A percentile compares a stretch with the other conserved stretches of the same genome.
Evolutionary conservation across 2,329 filamentous ascomycete species (phyloP).

Genomic region (Parascedosporium putredinis): DNA sequence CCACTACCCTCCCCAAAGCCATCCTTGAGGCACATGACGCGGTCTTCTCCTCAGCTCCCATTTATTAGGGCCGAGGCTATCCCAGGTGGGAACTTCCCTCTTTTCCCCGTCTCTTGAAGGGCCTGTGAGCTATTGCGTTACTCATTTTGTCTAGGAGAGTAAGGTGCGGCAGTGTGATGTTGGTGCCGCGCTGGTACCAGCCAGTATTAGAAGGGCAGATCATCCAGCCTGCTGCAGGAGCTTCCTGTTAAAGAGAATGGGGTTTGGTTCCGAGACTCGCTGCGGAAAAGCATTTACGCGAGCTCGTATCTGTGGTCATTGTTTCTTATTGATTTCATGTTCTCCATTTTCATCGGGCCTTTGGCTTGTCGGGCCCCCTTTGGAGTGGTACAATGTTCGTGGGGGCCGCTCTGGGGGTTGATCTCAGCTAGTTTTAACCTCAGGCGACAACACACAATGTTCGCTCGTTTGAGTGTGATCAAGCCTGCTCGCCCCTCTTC

Average conservation of each 20-base stretch:
- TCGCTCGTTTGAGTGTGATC: too few species aligned
- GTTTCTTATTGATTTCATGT: not conserved
- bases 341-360: not conserved
- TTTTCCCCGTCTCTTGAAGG: too few species aligned
- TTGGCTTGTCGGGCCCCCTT: not conserved
- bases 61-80: too few species aligned
- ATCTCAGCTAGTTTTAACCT: not conserved
- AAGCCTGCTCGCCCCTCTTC: too few species aligned
- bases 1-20: too few species aligned
- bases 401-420: not conserved
- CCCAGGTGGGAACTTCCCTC: too few species aligned
- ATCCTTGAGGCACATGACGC: too few species aligned
- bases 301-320: constrained; percentile 1
- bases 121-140: too few species aligned
- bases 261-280: not conserved
- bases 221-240: not conserved
- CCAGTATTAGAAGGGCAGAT: not conserved
- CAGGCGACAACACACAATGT: not conserved
- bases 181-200: too few species aligned
- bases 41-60: too few species aligned
- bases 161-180: too few species aligned
- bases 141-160: too few species aligned
- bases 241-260: not conserved
- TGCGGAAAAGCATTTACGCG: constrained; percentile 6
- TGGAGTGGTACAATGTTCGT: not conserved